Evolutionary conservation across 2,329 filamentous ascomycete genomes (phyloP).

Genomic region (Akanthomyces dipterigenus): DNA sequence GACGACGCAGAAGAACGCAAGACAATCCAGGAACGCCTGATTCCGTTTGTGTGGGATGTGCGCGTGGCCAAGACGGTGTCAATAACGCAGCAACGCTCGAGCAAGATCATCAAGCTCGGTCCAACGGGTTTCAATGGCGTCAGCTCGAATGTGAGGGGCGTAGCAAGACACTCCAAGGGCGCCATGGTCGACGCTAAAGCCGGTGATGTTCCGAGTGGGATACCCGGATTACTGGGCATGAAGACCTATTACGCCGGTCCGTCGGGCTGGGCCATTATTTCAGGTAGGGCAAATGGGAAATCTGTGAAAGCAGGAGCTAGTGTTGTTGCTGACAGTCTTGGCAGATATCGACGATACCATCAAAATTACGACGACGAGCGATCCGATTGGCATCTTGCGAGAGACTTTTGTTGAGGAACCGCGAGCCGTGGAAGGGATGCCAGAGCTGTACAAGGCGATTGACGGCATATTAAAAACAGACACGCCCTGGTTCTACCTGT

Average conservation of each 20-base stretch:
- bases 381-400: conserved; percentile 71
- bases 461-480: conserved; percentile 70
- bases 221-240: conserved; percentile 53
- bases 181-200: conserved; percentile 40
- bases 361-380: conserved; percentile 73
- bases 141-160: conserved; percentile 52
- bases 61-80: conserved; percentile 62
- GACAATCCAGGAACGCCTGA: conserved; percentile 60
- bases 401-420: conserved; percentile 78
- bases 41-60: conserved; percentile 73
- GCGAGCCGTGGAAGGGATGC: conserved; percentile 70
- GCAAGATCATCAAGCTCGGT: conserved; percentile 47
- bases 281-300: conserved; percentile 38
- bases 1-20: conserved; percentile 50
- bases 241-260: conserved; percentile 68
- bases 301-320: not conserved
- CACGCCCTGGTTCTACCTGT: conserved; percentile 87
- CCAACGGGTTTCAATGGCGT: conserved; percentile 69
- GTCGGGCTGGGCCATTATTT: conserved; percentile 79
- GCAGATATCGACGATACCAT: conserved; percentile 91
- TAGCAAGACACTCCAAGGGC: conserved; percentile 43
- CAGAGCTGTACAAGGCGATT: conserved; percentile 56
- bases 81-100: conserved; percentile 45
- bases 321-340: conserved; percentile 15
- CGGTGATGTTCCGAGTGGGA: conserved; percentile 38